A percentile compares a stretch with the other conserved stretches of the same genome.
Evolutionary conservation across 371 early-diverging fungal species (phyloP).

Genomic region (Capillidium rhysosporum): DNA sequence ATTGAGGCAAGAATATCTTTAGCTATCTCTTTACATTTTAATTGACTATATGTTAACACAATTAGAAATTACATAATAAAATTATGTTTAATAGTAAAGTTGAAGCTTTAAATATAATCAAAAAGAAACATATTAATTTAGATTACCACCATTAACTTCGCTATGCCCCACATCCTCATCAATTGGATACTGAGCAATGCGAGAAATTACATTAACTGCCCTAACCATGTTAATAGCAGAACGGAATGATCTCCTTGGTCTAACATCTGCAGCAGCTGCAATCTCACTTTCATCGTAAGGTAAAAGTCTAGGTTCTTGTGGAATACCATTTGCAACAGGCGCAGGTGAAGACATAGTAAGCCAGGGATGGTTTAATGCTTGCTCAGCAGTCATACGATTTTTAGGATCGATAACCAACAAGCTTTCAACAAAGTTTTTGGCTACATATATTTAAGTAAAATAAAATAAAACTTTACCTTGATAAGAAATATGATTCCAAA

Average conservation of each 20-base stretch:
- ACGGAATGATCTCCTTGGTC: neutral
- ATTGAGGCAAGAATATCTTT: too few species aligned
- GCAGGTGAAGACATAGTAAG: neutral
- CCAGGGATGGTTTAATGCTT: conserved; percentile 59
- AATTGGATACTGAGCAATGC: neutral
- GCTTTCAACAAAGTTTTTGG: conserved; percentile 63
- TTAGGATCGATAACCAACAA: conserved; percentile 51
- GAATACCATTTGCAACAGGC: neutral
- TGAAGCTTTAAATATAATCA: too few species aligned
- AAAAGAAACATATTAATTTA: too few species aligned
- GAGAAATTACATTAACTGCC: neutral
- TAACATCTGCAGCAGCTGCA: neutral
- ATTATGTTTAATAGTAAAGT: too few species aligned
- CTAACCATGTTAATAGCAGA: neutral
- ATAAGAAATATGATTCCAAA: conserved; percentile 36
- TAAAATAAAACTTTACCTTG: neutral
- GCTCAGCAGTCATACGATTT: conserved; percentile 43
- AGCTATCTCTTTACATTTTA: too few species aligned
- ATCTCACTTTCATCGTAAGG: neutral
- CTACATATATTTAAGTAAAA: conserved; percentile 14
- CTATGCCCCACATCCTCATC: conserved; percentile 4
- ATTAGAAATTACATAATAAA: too few species aligned
- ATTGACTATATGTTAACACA: too few species aligned
- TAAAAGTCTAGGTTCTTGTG: neutral
- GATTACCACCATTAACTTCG: too few species aligned